These are phyloP conservation scores for Jasminum sambac DNA, from an alignment of 257 asterid genomes.

Conservation along the genomic window DNA sequence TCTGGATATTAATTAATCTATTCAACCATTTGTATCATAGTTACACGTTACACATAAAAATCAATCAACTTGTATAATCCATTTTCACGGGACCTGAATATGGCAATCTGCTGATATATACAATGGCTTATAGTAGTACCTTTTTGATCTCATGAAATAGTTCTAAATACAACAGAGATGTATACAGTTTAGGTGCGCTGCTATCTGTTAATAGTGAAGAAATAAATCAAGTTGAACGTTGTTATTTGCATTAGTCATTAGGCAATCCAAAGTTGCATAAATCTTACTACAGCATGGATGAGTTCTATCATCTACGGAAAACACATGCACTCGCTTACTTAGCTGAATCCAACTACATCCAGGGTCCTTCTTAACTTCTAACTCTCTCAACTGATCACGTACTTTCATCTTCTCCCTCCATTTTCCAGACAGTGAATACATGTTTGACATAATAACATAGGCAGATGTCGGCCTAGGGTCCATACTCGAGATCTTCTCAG, in stretches of 20 bases:
- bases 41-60: conserved; percentile 23
- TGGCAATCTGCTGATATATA: conserved; percentile 19
- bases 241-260: conserved; percentile 37
- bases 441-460: conserved; percentile 63
- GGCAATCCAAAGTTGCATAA: conserved; percentile 45
- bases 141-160: background rate
- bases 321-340: conserved; percentile 45
- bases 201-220: conserved; percentile 21
- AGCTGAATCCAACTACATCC: conserved; percentile 89
- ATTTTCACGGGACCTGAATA: conserved; percentile 25
- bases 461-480: conserved; percentile 43
- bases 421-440: conserved; percentile 64
- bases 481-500: conserved; percentile 44
- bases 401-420: conserved; percentile 64
- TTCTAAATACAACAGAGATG: background rate
- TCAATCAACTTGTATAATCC: conserved; percentile 30
- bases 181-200: background rate
- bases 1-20: conserved; percentile 6
- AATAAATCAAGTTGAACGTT: conserved; percentile 23
- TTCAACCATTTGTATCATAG: conserved; percentile 39
- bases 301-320: conserved; percentile 49
- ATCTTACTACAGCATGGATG: conserved; percentile 43
- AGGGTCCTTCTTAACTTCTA: conserved; percentile 59
- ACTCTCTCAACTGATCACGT: conserved; percentile 40
- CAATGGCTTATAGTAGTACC: background rate